A percentile compares a stretch with the other conserved stretches of the same genome.
These are phyloP conservation scores for Leptosphaerulina australis DNA, from an alignment of 2,329 filamentous ascomycete species.

Conservation along the genomic window DNA sequence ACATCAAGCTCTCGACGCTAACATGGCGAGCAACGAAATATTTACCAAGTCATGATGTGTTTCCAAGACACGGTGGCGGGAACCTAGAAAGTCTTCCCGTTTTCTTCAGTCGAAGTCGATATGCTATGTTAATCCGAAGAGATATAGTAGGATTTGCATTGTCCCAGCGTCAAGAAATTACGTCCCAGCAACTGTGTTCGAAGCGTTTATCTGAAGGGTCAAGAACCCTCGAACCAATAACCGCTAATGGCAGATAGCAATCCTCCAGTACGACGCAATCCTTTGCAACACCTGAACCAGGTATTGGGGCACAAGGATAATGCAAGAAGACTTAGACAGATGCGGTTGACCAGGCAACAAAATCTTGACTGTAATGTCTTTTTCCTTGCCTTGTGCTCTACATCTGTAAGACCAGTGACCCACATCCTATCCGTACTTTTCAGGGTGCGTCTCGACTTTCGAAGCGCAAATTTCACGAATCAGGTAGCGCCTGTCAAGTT, in stretches of 20 bases:
- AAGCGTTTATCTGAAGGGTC: background rate
- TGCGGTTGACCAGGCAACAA: background rate
- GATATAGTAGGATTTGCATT: background rate
- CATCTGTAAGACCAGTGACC: background rate
- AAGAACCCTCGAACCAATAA: background rate
- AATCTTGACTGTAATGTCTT: background rate
- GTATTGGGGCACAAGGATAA: background rate
- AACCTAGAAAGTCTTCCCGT: background rate
- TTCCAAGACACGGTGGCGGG: background rate
- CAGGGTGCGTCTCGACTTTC: background rate
- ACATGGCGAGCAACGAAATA: background rate
- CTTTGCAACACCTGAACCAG: background rate
- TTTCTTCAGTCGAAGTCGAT: background rate
- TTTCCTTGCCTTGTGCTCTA: background rate
- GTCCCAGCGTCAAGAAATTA: background rate
- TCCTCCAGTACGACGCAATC: constrained; percentile 4
- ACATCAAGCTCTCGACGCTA: background rate
- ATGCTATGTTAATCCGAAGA: background rate
- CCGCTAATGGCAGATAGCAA: background rate
- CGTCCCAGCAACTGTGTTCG: background rate
- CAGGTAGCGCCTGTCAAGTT: constrained; percentile 12
- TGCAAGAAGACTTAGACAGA: background rate
- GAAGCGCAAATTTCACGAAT: constrained; percentile 6
- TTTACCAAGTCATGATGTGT: background rate
- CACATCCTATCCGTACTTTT: background rate